Conservation (phyloP, 371 early-diverging fungal species). For the Haplosporangium sp. region DNA sequence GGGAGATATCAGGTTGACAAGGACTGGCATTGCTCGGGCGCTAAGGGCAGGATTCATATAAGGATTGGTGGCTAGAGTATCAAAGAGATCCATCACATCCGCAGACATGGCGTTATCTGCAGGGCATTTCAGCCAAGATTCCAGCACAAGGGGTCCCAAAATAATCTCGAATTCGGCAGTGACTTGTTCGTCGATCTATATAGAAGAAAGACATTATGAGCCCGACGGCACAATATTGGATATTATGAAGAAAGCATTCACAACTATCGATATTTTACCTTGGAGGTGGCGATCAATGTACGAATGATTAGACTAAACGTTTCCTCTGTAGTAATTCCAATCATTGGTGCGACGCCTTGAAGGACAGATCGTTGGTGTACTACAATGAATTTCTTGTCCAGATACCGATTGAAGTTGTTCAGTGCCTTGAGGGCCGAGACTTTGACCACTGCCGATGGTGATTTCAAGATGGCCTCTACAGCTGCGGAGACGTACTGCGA, state of each 20-base stretch:
- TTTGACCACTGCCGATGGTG: slow-evolving; percentile 73
- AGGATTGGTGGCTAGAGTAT: slow-evolving; percentile 77
- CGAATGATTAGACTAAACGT: slow-evolving; percentile 84
- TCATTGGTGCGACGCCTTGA: slow-evolving; percentile 70
- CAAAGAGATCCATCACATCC: slow-evolving; percentile 83
- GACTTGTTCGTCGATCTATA: slow-evolving; percentile 70
- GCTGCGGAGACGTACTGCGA: slow-evolving; percentile 78
- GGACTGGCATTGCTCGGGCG: slow-evolving; percentile 75
- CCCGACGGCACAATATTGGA: background rate
- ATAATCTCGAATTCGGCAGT: slow-evolving; percentile 78
- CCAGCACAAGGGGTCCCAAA: slow-evolving; percentile 79
- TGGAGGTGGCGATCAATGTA: slow-evolving; percentile 76
- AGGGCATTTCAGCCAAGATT: slow-evolving; percentile 81
- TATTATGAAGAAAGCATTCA: background rate
- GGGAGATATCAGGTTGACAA: slow-evolving; percentile 60
- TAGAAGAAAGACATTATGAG: background rate
- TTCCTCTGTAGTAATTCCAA: slow-evolving; percentile 80
- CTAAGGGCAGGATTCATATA: slow-evolving; percentile 71
- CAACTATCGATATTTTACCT: slow-evolving; percentile 55
- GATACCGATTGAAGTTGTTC: slow-evolving; percentile 74
- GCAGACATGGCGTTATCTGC: slow-evolving; percentile 75
- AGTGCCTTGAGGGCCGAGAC: slow-evolving; percentile 88
- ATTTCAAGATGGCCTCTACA: slow-evolving; percentile 72
- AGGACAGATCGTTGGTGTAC: slow-evolving; percentile 78
- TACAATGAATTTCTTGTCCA: slow-evolving; percentile 65